Base-by-base conservation (phyloP, 306 rosid genomes). In the Rosa lucieae region DNA sequence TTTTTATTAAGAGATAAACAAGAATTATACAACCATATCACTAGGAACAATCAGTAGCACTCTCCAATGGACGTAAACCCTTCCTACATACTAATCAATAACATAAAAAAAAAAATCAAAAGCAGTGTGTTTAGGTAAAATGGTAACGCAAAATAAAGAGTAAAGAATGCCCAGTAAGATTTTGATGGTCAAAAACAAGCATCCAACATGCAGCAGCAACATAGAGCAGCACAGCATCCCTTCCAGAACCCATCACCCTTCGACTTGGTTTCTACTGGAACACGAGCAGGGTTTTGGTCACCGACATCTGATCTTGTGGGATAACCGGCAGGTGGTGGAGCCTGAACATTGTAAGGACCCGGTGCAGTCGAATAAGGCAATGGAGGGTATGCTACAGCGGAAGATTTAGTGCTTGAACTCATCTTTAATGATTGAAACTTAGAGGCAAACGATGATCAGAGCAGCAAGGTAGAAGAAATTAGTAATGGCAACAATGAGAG, bases 221-320 rank as follows among this genome's bases (percentile, higher is more conserved):
- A 74, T 39, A 73, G 23, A 26, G 77, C 77, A 55, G 67, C 77
- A 39, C 67, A 58, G 6, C 77, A 74, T 20, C 77, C 77, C 68
- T 74, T 74, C 77, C 77, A 56, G 51, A 74, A 74, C 14, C 18
- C 68, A 74, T 74, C 77, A 74, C 77, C 77, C 21, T 55, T 74
- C 39, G 68, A 37, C 39, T 74, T 74, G 77, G 68, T 74, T 13
- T 74, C 77, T n/a, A 74, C 77, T 5, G 67, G 52, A n/a, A 43
- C 67, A 74, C 47, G 23, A 39, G 49, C 35, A 13, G 1, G 5
- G n/a, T 39, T 35, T 18, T 51, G 62, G 29, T 72, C 49, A 39
- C 17, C 40, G 26, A 23, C 71, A 17, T 37, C 71, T 6, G 48
- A 7, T 12, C 51, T 40, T 3, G 21, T 55, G 14, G 77, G 77